Evolutionary conservation across 2,329 filamentous ascomycete genomes (phyloP).

Genomic region (Neofusicoccum parvum): DNA sequence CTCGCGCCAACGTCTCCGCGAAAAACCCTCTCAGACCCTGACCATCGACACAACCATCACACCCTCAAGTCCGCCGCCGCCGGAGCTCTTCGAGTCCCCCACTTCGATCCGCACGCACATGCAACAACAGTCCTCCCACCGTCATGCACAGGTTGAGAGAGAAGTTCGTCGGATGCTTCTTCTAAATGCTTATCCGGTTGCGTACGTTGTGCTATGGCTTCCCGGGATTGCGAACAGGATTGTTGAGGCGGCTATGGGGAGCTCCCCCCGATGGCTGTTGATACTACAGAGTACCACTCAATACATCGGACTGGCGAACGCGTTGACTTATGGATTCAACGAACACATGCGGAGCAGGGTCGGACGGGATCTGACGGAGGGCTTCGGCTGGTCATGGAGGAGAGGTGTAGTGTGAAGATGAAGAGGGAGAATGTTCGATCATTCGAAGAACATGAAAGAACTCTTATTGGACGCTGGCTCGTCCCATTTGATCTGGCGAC

Average conservation of each 20-base stretch:
- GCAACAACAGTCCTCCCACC: not conserved
- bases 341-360: slow-evolving; percentile 20
- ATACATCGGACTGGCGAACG: slow-evolving; percentile 29
- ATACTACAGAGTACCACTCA: slow-evolving; percentile 28
- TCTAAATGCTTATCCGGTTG: slow-evolving; percentile 37
- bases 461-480: too few species aligned
- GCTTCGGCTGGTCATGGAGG: slow-evolving; percentile 4
- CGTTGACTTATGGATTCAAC: slow-evolving; percentile 27
- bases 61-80: not conserved
- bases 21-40: slow-evolving; percentile 8
- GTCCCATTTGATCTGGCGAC: too few species aligned
- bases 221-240: slow-evolving; percentile 34
- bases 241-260: slow-evolving; percentile 26
- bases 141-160: slow-evolving; percentile 25
- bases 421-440: not conserved
- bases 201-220: slow-evolving; percentile 38
- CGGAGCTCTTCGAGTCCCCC: slow-evolving; percentile 6
- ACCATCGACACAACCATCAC: slow-evolving; percentile 8
- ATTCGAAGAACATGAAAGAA: too few species aligned
- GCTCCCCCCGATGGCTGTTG: slow-evolving; percentile 16
- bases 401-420: not conserved
- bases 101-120: slow-evolving; percentile 14
- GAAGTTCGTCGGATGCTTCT: slow-evolving; percentile 34
- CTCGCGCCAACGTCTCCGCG: not conserved
- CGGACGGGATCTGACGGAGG: not conserved